A percentile compares a stretch with the other conserved stretches of the same genome.
Evolutionary conservation across 768 basidiomycete species (phyloP).

Genomic region (Exsudoporus frostii): DNA sequence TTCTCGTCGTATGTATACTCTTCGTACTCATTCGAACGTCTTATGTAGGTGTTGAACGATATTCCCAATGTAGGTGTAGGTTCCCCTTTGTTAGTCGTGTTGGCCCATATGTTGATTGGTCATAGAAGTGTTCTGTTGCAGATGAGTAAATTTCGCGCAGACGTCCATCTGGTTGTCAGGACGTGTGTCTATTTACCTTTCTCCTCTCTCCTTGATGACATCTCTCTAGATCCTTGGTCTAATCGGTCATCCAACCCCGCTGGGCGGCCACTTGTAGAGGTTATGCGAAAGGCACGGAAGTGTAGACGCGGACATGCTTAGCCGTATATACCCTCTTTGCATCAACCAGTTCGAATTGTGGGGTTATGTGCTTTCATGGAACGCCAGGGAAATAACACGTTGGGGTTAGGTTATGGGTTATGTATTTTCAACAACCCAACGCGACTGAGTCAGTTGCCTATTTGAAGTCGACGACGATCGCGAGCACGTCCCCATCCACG

Average conservation of each 20-base stretch:
- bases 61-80: conserved; percentile 15
- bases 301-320: background rate
- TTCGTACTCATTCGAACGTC: background rate
- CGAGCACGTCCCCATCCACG: conserved; percentile 4
- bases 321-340: conserved; percentile 3
- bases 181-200: conserved; percentile 2
- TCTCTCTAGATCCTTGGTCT: background rate
- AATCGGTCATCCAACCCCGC: background rate
- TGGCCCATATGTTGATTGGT: background rate
- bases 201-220: background rate
- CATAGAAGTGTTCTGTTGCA: background rate
- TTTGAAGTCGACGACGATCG: conserved; percentile 11
- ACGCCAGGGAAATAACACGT: background rate
- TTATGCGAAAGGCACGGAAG: background rate
- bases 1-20: background rate
- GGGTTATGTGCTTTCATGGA: background rate
- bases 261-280: background rate
- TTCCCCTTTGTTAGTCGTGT: background rate
- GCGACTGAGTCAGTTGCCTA: background rate
- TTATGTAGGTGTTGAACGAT: conserved; percentile 1
- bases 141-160: background rate
- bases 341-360: background rate
- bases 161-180: background rate
- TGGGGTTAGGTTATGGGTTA: background rate
- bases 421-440: background rate